phyloP scores from a whole-genome alignment of 441 rosid species.

The Populus hybrid region DNA sequence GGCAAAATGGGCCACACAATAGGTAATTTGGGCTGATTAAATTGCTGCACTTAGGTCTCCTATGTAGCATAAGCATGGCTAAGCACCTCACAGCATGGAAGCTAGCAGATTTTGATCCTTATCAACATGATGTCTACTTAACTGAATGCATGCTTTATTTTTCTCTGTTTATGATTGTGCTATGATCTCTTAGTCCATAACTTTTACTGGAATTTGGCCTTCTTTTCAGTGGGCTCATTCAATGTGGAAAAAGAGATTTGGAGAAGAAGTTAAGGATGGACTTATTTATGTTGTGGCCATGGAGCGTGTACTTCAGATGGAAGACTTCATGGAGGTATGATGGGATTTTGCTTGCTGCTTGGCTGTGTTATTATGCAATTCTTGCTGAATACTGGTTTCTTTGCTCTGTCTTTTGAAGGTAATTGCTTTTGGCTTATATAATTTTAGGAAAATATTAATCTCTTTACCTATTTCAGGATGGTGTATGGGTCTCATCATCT shows the following conservation, averaged over 20 bases:
- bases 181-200: conserved; percentile 1
- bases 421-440: background rate
- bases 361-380: conserved; percentile 3
- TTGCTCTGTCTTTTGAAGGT: conserved; percentile 1
- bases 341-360: background rate
- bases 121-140: background rate
- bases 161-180: background rate
- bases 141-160: background rate
- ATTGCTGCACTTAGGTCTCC: background rate
- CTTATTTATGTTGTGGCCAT: conserved; percentile 54
- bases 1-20: background rate
- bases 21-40: background rate
- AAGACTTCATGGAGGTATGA: conserved; percentile 82
- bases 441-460: conserved; percentile 7
- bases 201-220: conserved; percentile 5
- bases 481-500: conserved; percentile 70
- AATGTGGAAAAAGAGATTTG: conserved; percentile 71
- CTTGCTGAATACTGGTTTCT: background rate
- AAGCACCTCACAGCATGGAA: background rate
- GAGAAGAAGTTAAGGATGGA: conserved; percentile 55
- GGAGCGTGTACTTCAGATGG: conserved; percentile 77
- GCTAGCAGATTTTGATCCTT: background rate
- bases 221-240: conserved; percentile 55
- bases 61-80: background rate
- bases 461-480: conserved; percentile 51